phyloP scores from a whole-genome alignment of 129 eudicot genomes.

The Artemisia argyi region DNA sequence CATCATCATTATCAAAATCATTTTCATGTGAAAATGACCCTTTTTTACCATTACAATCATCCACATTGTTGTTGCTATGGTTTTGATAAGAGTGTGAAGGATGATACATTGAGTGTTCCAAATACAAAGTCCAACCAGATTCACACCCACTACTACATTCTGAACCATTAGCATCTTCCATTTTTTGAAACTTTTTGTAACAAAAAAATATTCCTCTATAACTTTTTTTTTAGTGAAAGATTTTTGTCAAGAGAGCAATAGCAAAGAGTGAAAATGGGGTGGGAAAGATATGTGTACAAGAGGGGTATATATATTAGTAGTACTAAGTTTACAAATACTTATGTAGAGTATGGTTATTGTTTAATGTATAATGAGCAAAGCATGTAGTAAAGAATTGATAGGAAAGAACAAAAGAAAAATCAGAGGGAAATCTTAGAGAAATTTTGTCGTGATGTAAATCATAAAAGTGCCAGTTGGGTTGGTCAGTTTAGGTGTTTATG shows the following conservation, averaged over 20 bases:
- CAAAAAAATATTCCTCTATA: slow-evolving; percentile 1
- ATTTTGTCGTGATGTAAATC: slow-evolving; percentile 49
- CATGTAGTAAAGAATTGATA: not conserved
- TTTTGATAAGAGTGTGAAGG: slow-evolving; percentile 39
- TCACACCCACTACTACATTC: slow-evolving; percentile 85
- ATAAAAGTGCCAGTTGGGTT: slow-evolving; percentile 56
- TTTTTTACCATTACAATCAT: slow-evolving; percentile 20
- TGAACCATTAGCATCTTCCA: slow-evolving; percentile 45
- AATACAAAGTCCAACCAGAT: slow-evolving; percentile 89
- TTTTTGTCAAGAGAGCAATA: not conserved
- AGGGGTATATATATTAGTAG: not conserved
- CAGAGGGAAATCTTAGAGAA: slow-evolving; percentile 51
- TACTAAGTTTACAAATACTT: not conserved
- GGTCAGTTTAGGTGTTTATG: slow-evolving; percentile 35
- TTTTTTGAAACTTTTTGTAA: slow-evolving; percentile 18
- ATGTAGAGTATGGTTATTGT: not conserved
- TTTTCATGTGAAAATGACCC: slow-evolving; percentile 14
- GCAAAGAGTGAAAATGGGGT: not conserved
- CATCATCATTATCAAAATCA: slow-evolving; percentile 38
- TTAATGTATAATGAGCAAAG: not conserved
- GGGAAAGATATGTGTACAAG: slow-evolving; percentile 4
- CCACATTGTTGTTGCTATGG: slow-evolving; percentile 21
- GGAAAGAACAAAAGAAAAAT: slow-evolving; percentile 35
- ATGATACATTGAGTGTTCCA: slow-evolving; percentile 51
- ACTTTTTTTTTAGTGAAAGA: not conserved